Evolutionary conservation across 2,329 filamentous ascomycete species (phyloP).

Genomic region (Aspergillus amoenus): DNA sequence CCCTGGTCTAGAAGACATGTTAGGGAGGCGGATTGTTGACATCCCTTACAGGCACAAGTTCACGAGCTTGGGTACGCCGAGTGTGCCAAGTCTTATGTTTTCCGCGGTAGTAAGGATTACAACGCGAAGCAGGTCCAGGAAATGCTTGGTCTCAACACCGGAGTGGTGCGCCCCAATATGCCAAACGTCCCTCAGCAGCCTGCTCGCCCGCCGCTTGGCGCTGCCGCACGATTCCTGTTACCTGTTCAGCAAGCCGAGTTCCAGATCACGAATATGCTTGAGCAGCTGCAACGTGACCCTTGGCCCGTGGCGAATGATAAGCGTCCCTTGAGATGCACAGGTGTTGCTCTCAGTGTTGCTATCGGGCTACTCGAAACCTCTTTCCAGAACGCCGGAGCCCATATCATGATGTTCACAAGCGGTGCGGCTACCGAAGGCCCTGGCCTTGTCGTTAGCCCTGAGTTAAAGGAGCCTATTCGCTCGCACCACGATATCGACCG

Average conservation of each 20-base stretch:
- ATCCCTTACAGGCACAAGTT: constrained; percentile 69
- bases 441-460: constrained; percentile 93
- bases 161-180: constrained; percentile 67
- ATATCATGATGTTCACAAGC: constrained; percentile 96
- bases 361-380: constrained; percentile 89
- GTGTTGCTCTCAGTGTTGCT: constrained; percentile 93
- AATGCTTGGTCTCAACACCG: constrained; percentile 81
- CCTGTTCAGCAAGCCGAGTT: constrained; percentile 96
- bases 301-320: constrained; percentile 96
- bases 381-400: constrained; percentile 91
- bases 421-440: constrained; percentile 94
- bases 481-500: constrained; percentile 98
- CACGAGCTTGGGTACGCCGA: constrained; percentile 98
- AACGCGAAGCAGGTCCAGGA: constrained; percentile 98
- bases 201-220: constrained; percentile 72
- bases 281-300: constrained; percentile 93
- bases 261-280: constrained; percentile 91
- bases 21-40: constrained; percentile 15
- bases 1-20: not conserved
- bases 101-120: constrained; percentile 97
- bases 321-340: constrained; percentile 86
- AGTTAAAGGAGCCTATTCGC: constrained; percentile 92
- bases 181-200: constrained; percentile 70
- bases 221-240: constrained; percentile 85
- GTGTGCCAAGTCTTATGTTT: constrained; percentile 98